Evolutionary conservation across 2,329 filamentous ascomycete species (phyloP).

Genomic region (Septoria linicola): DNA sequence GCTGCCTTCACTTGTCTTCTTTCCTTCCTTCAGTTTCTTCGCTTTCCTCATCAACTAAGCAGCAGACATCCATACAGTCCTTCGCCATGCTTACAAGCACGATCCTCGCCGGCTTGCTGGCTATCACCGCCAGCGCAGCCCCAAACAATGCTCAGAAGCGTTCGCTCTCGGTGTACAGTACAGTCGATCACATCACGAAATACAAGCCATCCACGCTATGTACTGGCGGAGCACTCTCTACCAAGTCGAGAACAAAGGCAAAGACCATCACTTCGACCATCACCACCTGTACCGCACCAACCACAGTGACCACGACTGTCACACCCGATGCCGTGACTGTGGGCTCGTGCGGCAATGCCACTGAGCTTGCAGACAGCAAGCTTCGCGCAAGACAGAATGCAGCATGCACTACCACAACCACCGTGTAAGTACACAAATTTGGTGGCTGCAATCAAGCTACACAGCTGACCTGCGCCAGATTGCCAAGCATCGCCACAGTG

Average conservation of each 20-base stretch:
- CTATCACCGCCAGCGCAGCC: constrained; percentile 7
- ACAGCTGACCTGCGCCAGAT: constrained; percentile 11
- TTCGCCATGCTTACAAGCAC: constrained; percentile 11
- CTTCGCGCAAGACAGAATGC: constrained; percentile 8
- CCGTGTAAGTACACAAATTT: constrained; percentile 18
- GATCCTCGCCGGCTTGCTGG: constrained; percentile 16
- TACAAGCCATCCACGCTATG: constrained; percentile 16
- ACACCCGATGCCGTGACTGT: constrained; percentile 23
- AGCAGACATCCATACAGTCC: neutral
- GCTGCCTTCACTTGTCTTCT: neutral
- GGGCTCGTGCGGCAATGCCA: constrained; percentile 13
- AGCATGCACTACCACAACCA: constrained; percentile 24
- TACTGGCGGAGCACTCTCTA: constrained; percentile 15
- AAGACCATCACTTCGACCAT: constrained; percentile 25
- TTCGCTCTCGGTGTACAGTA: constrained; percentile 20
- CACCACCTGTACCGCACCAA: constrained; percentile 21
- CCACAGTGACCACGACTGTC: constrained; percentile 23
- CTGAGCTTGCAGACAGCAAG: neutral
- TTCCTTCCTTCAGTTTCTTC: neutral
- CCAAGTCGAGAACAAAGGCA: constrained; percentile 19
- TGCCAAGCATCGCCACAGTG: constrained; percentile 23
- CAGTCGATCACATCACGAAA: constrained; percentile 25
- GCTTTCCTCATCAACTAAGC: constrained; percentile 1
- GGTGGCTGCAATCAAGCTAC: neutral
- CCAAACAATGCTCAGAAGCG: constrained; percentile 10